phyloP scores from a whole-genome alignment of 2,329 filamentous ascomycete genomes.

The Neonectria faginata region DNA sequence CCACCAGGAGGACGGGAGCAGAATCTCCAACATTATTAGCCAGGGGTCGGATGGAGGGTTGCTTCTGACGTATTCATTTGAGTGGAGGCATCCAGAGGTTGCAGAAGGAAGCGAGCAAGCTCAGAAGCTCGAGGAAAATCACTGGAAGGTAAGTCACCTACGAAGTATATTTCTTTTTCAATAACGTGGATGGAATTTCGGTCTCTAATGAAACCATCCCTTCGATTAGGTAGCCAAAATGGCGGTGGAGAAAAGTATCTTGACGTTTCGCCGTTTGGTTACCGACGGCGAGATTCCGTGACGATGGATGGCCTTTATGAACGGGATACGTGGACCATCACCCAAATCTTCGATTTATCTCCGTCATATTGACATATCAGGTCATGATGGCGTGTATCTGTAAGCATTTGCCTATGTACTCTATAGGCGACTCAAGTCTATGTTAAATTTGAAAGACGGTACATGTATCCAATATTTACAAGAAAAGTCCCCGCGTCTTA shows the following conservation, averaged over 20 bases:
- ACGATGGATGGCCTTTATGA: background rate
- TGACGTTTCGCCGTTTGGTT: conserved; percentile 29
- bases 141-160: conserved; percentile 28
- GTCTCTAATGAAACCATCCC: background rate
- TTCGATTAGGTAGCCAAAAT: conserved; percentile 28
- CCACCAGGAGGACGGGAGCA: conserved; percentile 51
- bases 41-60: conserved; percentile 45
- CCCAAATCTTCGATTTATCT: background rate
- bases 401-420: background rate
- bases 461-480: conserved; percentile 6
- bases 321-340: no score
- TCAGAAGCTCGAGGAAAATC: conserved; percentile 41
- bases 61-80: conserved; percentile 52
- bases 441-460: background rate
- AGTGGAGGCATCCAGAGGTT: conserved; percentile 50
- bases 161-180: background rate
- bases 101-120: conserved; percentile 44
- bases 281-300: conserved; percentile 27
- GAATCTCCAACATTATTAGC: conserved; percentile 51
- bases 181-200: background rate
- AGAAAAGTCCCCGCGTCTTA: background rate
- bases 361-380: background rate
- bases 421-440: background rate
- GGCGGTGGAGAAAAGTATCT: conserved; percentile 34
- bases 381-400: background rate